Evolutionary conservation across 345 rosid species (phyloP).

Genomic region (Crucihimalaya himalaica): DNA sequence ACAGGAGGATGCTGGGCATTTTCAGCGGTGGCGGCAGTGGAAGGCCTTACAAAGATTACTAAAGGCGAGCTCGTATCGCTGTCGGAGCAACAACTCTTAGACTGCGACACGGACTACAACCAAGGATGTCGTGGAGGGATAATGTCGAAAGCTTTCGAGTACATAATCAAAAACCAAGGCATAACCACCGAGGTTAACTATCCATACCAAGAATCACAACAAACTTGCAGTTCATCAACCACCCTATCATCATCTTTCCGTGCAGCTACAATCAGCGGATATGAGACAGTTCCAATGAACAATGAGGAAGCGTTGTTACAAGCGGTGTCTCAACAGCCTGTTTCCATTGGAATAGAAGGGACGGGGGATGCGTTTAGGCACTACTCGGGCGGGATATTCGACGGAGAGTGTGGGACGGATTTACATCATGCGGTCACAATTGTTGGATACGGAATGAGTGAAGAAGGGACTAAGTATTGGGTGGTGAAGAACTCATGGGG

Average conservation of each 20-base stretch:
- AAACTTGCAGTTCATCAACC: constrained; percentile 40
- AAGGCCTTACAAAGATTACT: constrained; percentile 47
- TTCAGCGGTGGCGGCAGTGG: constrained; percentile 50
- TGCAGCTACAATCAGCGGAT: constrained; percentile 31
- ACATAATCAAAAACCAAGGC: constrained; percentile 42
- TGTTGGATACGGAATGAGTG: constrained; percentile 50
- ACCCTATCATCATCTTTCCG: constrained; percentile 25
- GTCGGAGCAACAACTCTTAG: constrained; percentile 72
- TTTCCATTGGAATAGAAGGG: constrained; percentile 48
- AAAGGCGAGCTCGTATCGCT: constrained; percentile 41
- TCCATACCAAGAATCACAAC: constrained; percentile 41
- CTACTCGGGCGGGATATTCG: constrained; percentile 46
- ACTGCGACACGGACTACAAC: constrained; percentile 44
- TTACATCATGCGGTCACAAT: constrained; percentile 51
- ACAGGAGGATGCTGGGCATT: constrained; percentile 66
- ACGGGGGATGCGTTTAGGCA: constrained; percentile 23
- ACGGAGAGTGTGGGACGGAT: constrained; percentile 36
- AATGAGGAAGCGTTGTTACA: constrained; percentile 25
- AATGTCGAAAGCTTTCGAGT: constrained; percentile 44
- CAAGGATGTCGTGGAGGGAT: constrained; percentile 49
- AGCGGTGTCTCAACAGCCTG: constrained; percentile 47
- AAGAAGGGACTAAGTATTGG: constrained; percentile 48
- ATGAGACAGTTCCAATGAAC: constrained; percentile 18
- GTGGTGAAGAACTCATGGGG: constrained; percentile 67
- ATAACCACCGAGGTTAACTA: constrained; percentile 40